Evolutionary conservation across 2,329 filamentous ascomycete genomes (phyloP).

Genomic region (Rutstroemia sp.): DNA sequence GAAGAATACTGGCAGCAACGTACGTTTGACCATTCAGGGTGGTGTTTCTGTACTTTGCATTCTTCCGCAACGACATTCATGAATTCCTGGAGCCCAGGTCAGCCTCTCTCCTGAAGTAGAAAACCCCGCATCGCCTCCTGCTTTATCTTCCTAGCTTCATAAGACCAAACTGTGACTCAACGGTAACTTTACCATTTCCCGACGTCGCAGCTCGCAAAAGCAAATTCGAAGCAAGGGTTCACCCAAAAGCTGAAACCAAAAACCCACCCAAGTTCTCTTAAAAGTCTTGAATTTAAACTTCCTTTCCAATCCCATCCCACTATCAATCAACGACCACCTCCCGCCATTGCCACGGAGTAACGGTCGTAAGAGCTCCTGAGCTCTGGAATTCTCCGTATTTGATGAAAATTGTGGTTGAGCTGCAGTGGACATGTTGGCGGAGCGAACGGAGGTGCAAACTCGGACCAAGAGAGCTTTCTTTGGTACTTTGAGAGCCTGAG

Average conservation of each 20-base stretch:
- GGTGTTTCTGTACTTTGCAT: constrained; percentile 61
- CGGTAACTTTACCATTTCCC: background rate
- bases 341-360: constrained; percentile 15
- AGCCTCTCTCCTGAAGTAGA: background rate
- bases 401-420: background rate
- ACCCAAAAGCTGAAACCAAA: background rate
- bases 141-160: too few species aligned
- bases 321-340: constrained; percentile 44
- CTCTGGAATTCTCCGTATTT: background rate
- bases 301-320: constrained; percentile 50
- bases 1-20: constrained; percentile 17
- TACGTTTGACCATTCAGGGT: constrained; percentile 72
- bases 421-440: background rate
- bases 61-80: constrained; percentile 66
- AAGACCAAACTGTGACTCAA: background rate
- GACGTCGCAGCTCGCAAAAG: background rate
- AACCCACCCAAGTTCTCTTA: constrained; percentile 55
- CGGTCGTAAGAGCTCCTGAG: background rate
- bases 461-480: too few species aligned
- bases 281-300: constrained; percentile 59
- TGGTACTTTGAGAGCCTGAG: too few species aligned
- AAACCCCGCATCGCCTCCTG: too few species aligned
- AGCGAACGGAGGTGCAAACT: background rate
- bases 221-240: background rate
- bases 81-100: constrained; percentile 48